Conservation (phyloP, 768 basidiomycete species). For the Pleurotus tuber-regium region DNA sequence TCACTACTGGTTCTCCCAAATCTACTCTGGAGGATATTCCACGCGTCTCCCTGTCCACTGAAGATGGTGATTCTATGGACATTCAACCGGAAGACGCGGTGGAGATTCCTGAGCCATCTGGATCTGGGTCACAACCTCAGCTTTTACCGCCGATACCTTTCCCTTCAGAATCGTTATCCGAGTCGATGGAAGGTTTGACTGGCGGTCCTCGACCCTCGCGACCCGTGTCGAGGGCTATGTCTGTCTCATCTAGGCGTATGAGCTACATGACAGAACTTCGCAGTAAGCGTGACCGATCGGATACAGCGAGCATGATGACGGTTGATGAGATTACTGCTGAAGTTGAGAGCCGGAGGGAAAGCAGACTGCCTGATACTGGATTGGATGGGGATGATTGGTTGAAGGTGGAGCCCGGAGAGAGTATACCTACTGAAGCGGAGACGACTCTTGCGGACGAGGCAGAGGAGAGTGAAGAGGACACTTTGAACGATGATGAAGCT, state of each 20-base stretch:
- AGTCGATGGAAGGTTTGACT: constrained; percentile 65
- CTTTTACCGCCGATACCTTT: constrained; percentile 77
- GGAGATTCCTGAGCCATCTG: constrained; percentile 16
- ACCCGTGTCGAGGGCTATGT: constrained; percentile 42
- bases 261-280: constrained; percentile 82
- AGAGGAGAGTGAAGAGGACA: constrained; percentile 33
- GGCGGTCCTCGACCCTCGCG: constrained; percentile 25
- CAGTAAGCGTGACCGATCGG: constrained; percentile 79
- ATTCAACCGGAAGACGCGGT: constrained; percentile 49
- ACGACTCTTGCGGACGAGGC: constrained; percentile 32
- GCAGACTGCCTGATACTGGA: constrained; percentile 42
- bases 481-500: constrained; percentile 45
- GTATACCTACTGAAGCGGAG: constrained; percentile 31
- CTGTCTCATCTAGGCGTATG: constrained; percentile 61
- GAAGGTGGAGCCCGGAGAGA: constrained; percentile 56
- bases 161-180: constrained; percentile 76
- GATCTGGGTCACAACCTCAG: constrained; percentile 41
- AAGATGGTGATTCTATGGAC: constrained; percentile 66
- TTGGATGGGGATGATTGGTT: constrained; percentile 72
- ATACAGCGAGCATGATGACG: constrained; percentile 89
- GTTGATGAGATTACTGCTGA: constrained; percentile 98
- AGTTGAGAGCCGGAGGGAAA: constrained; percentile 72
- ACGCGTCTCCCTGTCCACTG: constrained; percentile 71
- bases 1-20: constrained; percentile 17
- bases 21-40: constrained; percentile 51